Conservation (phyloP, 2,329 filamentous ascomycete genomes). For the Aureobasidium sp. region DNA sequence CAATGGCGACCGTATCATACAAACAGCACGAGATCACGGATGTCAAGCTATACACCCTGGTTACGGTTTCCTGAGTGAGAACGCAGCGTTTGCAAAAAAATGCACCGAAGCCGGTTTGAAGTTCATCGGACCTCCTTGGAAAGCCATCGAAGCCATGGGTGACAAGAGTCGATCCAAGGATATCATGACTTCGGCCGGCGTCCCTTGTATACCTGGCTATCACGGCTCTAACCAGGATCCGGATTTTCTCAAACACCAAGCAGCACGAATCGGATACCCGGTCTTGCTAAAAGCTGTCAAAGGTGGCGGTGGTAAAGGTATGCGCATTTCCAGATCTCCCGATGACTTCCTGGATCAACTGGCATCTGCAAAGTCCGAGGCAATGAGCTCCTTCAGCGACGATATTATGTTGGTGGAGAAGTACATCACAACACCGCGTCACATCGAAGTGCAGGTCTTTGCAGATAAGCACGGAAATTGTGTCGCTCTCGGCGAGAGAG, state of each 20-base stretch:
- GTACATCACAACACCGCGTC: constrained; percentile 59
- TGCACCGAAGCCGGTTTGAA: constrained; percentile 85
- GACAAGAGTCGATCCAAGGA: constrained; percentile 90
- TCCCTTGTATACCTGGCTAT: constrained; percentile 94
- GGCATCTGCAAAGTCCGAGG: constrained; percentile 57
- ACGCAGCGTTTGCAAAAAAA: constrained; percentile 78
- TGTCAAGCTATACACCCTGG: constrained; percentile 92
- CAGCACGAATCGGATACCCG: constrained; percentile 61
- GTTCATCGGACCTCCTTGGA: constrained; percentile 83
- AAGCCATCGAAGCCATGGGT: constrained; percentile 76
- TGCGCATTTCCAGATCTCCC: constrained; percentile 54
- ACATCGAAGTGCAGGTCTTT: constrained; percentile 63
- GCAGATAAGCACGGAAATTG: constrained; percentile 59
- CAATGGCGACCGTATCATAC: constrained; percentile 87
- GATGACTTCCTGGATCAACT: constrained; percentile 55
- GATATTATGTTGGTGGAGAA: constrained; percentile 63
- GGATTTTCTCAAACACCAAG: constrained; percentile 57
- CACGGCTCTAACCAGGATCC: constrained; percentile 77
- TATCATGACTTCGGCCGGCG: constrained; percentile 92
- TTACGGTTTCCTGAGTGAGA: constrained; percentile 92
- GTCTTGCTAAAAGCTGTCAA: constrained; percentile 61
- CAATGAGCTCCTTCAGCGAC: constrained; percentile 57
- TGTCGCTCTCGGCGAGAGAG: constrained; percentile 57
- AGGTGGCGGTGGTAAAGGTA: constrained; percentile 61
- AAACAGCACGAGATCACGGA: constrained; percentile 74